A percentile compares a stretch with the other conserved stretches of the same genome.
Evolutionary conservation across 208 protist genomes (phyloP).

Genomic region (Wallacemonas collosoma): DNA sequence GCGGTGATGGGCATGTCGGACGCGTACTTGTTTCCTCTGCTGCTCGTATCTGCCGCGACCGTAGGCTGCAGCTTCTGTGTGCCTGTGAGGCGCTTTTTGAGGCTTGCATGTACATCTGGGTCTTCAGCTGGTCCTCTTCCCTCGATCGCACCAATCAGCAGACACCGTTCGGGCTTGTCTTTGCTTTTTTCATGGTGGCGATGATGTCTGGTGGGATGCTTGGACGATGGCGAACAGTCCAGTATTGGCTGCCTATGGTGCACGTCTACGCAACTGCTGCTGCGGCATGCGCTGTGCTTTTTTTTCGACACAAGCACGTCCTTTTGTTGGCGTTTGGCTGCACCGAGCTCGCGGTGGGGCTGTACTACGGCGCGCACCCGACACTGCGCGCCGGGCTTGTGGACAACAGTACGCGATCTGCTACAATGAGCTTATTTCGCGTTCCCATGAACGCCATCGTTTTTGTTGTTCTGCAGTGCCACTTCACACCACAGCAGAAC

Average conservation of each 20-base stretch:
- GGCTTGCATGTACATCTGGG: constrained; percentile 85
- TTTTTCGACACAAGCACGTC: constrained; percentile 12
- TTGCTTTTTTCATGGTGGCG: constrained; percentile 77
- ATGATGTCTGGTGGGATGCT: constrained; percentile 28
- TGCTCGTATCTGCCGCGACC: constrained; percentile 15
- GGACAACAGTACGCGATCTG: constrained; percentile 17
- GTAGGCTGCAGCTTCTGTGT: constrained; percentile 46
- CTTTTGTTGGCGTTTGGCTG: constrained; percentile 20
- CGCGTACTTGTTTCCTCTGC: constrained; percentile 18
- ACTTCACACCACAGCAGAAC: constrained; percentile 13
- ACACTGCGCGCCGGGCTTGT: constrained; percentile 26
- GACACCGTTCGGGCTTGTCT: constrained; percentile 79
- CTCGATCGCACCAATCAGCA: constrained; percentile 20
- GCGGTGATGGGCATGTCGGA: neutral
- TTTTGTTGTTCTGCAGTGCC: constrained; percentile 18
- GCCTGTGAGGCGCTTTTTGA: constrained; percentile 81
- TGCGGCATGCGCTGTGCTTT: constrained; percentile 8
- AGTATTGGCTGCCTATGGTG: constrained; percentile 3
- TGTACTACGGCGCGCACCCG: constrained; percentile 29
- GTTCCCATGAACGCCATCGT: constrained; percentile 38
- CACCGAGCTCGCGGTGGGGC: constrained; percentile 24
- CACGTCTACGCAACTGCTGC: constrained; percentile 3
- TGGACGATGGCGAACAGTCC: constrained; percentile 1
- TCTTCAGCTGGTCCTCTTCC: constrained; percentile 87
- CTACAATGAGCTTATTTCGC: constrained; percentile 35